Percentiles rank a stretch among this genome's conserved stretches.
phyloP scores from a whole-genome alignment of 2,329 filamentous ascomycete species.

The Clarireedia hainanense region DNA sequence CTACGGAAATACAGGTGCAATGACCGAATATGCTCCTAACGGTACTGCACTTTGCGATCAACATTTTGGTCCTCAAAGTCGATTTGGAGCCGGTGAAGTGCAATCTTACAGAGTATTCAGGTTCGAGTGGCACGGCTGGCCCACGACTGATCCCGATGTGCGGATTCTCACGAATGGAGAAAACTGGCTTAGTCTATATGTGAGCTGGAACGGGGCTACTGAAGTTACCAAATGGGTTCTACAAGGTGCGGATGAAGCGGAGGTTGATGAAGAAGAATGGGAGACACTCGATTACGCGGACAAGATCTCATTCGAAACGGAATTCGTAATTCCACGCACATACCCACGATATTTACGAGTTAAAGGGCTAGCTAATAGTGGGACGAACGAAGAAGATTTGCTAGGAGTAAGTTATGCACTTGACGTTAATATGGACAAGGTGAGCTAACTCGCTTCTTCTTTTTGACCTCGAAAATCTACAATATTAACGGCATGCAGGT shows the following conservation, averaged over 20 bases:
- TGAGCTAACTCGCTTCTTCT: background rate
- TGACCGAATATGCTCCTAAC: slow-evolving; percentile 24
- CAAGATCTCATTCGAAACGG: slow-evolving; percentile 4
- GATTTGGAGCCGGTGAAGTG: slow-evolving; percentile 22
- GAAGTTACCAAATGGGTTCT: slow-evolving; percentile 37
- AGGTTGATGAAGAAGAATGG: background rate
- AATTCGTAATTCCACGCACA: background rate
- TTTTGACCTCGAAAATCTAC: slow-evolving; percentile 1
- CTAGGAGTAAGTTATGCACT: slow-evolving; percentile 4
- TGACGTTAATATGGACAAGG: slow-evolving; percentile 3
- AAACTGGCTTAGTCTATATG: slow-evolving; percentile 35
- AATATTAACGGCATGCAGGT: slow-evolving; percentile 6
- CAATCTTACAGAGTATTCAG: slow-evolving; percentile 34
- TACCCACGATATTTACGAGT: slow-evolving; percentile 5
- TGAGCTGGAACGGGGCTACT: slow-evolving; percentile 47
- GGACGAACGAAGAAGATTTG: background rate
- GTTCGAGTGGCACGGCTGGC: slow-evolving; percentile 33
- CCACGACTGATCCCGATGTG: slow-evolving; percentile 31
- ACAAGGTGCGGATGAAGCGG: slow-evolving; percentile 1
- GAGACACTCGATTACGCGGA: slow-evolving; percentile 1
- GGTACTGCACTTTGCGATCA: slow-evolving; percentile 29
- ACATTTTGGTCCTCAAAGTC: slow-evolving; percentile 33
- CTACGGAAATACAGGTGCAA: slow-evolving; percentile 19
- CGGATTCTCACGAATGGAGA: slow-evolving; percentile 27
- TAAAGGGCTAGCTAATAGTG: background rate